Percentiles rank a stretch among this genome's conserved stretches.
These are phyloP conservation scores for Brassica rapa DNA, from an alignment of 345 rosid genomes.

Conservation along the genomic window DNA sequence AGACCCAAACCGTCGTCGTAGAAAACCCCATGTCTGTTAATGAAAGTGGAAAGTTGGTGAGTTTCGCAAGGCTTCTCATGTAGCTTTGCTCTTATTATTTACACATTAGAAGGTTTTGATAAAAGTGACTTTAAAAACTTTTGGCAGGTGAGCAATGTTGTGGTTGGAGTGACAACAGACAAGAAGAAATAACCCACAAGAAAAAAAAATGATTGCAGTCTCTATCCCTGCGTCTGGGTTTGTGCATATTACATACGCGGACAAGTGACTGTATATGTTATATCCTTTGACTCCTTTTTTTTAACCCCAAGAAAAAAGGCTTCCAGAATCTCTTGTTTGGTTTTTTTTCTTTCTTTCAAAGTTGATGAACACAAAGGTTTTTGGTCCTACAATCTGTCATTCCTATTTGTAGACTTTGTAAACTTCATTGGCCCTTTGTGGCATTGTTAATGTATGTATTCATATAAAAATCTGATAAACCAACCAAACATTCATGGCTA, in stretches of 20 bases:
- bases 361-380: conserved; percentile 20
- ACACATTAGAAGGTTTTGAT: not conserved
- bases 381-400: conserved; percentile 20
- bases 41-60: conserved; percentile 95
- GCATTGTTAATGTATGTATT: conserved; percentile 29
- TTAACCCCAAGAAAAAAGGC: conserved; percentile 16
- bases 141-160: conserved; percentile 89
- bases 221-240: conserved; percentile 43
- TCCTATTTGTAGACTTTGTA: conserved; percentile 28
- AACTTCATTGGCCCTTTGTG: conserved; percentile 15
- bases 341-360: not conserved
- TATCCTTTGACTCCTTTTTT: conserved; percentile 13
- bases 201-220: conserved; percentile 13
- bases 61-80: not conserved
- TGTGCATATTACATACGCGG: conserved; percentile 50
- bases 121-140: conserved; percentile 9
- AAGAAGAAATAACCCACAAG: conserved; percentile 55
- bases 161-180: conserved; percentile 87
- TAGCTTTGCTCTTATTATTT: not conserved
- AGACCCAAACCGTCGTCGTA: conserved; percentile 86
- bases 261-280: conserved; percentile 14
- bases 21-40: conserved; percentile 97
- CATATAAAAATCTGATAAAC: conserved; percentile 20
- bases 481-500: conserved; percentile 44
- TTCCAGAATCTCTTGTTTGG: conserved; percentile 28